Percentiles rank a stretch among this genome's conserved stretches.
These are phyloP conservation scores for Datisca glomerata DNA, from an alignment of 306 rosid species.

Conservation along the genomic window DNA sequence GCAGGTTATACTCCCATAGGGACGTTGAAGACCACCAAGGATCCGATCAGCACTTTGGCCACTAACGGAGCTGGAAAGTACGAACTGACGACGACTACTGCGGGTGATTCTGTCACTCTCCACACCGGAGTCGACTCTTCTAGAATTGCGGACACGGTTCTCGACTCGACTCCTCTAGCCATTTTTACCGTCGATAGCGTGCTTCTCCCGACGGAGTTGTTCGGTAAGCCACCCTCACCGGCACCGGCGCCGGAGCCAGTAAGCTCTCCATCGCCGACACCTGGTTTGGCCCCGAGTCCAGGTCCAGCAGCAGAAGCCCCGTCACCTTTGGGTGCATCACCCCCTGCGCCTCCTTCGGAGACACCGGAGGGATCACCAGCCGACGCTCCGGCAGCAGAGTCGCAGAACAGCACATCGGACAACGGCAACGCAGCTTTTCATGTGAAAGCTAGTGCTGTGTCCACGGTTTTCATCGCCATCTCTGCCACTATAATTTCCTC, in stretches of 20 bases:
- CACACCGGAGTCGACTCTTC: slow-evolving; percentile 77
- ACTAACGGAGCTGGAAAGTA: slow-evolving; percentile 69
- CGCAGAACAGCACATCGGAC: slow-evolving; percentile 31
- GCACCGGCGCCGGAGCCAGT: slow-evolving; percentile 54
- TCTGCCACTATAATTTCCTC: slow-evolving; percentile 26
- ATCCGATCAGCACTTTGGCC: slow-evolving; percentile 50
- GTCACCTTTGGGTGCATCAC: slow-evolving; percentile 49
- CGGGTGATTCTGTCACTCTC: slow-evolving; percentile 65
- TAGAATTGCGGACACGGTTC: slow-evolving; percentile 55
- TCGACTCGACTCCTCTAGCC: slow-evolving; percentile 58
- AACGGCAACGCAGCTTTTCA: slow-evolving; percentile 18
- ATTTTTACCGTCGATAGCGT: slow-evolving; percentile 61
- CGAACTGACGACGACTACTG: slow-evolving; percentile 30
- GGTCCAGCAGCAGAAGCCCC: slow-evolving; percentile 29
- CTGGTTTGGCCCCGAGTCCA: slow-evolving; percentile 32
- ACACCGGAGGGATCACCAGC: slow-evolving; percentile 43
- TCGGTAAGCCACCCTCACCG: slow-evolving; percentile 61
- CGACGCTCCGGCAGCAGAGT: slow-evolving; percentile 32
- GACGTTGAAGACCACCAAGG: slow-evolving; percentile 44
- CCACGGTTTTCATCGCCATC: slow-evolving; percentile 21
- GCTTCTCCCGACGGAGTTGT: slow-evolving; percentile 58
- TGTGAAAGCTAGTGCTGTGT: slow-evolving; percentile 28
- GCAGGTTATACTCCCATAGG: slow-evolving; percentile 60
- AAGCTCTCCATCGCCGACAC: slow-evolving; percentile 36
- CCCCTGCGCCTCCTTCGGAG: slow-evolving; percentile 57